These are phyloP conservation scores for Sporothrix curviconia DNA, from an alignment of 2,329 filamentous ascomycete species.

Conservation along the genomic window DNA sequence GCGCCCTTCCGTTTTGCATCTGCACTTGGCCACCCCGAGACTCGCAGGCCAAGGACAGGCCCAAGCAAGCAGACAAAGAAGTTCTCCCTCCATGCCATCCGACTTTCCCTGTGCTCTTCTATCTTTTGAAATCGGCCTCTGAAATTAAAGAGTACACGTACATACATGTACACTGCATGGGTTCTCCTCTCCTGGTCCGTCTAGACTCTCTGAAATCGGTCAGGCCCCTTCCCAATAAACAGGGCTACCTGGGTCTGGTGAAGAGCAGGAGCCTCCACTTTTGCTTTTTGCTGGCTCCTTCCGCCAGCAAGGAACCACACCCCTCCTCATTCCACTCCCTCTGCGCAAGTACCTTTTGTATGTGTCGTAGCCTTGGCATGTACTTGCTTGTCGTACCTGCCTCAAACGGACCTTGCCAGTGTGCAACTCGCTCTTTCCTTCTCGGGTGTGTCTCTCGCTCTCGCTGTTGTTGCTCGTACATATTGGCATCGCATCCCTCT, in stretches of 20 bases:
- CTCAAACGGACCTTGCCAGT: not conserved
- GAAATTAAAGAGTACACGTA: no score
- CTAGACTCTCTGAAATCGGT: not conserved
- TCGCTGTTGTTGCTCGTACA: not conserved
- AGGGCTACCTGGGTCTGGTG: not conserved
- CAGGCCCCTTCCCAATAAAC: not conserved
- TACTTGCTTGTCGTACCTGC: not conserved
- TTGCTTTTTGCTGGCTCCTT: not conserved
- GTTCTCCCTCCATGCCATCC: not conserved
- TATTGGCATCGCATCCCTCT: slow-evolving; percentile 1
- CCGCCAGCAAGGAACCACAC: slow-evolving; percentile 5
- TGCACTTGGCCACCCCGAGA: slow-evolving; percentile 7
- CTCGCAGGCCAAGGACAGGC: not conserved
- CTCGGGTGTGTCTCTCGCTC: not conserved
- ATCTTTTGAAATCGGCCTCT: not conserved
- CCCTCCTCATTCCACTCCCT: not conserved
- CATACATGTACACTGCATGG: no score
- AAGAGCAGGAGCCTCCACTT: not conserved
- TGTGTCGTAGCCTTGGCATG: not conserved
- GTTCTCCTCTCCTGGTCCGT: not conserved
- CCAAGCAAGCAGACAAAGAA: not conserved
- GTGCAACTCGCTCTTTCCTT: slow-evolving; percentile 2
- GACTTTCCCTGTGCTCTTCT: not conserved
- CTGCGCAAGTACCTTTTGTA: slow-evolving; percentile 1
- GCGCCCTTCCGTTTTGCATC: not conserved